phyloP scores from a whole-genome alignment of 352 stramenopile species.

The Pseudoperonospora humuli region DNA sequence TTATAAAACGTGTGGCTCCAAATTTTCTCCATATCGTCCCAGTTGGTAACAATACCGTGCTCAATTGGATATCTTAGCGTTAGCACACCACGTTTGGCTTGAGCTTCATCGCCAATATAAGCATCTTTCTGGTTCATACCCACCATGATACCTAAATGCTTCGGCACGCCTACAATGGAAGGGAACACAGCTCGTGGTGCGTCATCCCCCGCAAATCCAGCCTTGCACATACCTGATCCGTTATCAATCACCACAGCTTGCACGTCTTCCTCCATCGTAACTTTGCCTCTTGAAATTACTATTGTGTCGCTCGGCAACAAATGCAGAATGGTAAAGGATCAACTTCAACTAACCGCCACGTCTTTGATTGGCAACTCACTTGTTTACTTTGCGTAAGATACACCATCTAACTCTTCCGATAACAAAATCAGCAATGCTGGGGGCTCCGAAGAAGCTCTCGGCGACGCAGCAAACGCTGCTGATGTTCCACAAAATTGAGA shows the following conservation, averaged over 20 bases:
- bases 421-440: constrained; percentile 15
- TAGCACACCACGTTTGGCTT: constrained; percentile 90
- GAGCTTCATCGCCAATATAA: constrained; percentile 90
- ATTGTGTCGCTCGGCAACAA: constrained; percentile 4
- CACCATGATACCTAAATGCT: constrained; percentile 96
- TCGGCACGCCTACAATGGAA: constrained; percentile 92
- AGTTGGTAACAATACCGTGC: constrained; percentile 99
- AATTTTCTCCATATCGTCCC: constrained; percentile 99
- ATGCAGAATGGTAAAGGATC: constrained; percentile 11
- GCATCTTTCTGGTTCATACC: constrained; percentile 95
- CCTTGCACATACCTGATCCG: constrained; percentile 99
- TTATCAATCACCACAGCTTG: constrained; percentile 91
- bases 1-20: constrained; percentile 99
- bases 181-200: constrained; percentile 95
- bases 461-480: constrained; percentile 37
- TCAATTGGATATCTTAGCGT: constrained; percentile 97
- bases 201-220: constrained; percentile 96
- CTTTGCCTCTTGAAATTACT: not conserved
- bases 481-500: constrained; percentile 37
- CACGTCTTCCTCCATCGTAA: constrained; percentile 42
- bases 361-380: no score
- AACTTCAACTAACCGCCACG: constrained; percentile 13
- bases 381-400: constrained; percentile 11
- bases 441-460: constrained; percentile 21
- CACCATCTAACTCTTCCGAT: no score